A percentile compares a stretch with the other conserved stretches of the same genome.
Evolutionary conservation across 208 protist species (phyloP).

Genomic region (Trypanosoma boissoni): DNA sequence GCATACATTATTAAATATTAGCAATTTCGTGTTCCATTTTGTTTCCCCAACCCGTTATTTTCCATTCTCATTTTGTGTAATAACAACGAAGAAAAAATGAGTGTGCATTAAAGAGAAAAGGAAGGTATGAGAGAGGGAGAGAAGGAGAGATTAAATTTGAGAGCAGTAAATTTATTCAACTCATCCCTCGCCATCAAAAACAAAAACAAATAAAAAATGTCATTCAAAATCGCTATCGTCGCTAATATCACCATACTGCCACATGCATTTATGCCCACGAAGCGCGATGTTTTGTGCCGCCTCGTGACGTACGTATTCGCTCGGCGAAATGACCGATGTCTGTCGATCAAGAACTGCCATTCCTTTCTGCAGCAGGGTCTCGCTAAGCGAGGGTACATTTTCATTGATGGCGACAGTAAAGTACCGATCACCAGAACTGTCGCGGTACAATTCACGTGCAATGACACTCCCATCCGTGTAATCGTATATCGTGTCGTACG

Average conservation of each 20-base stretch:
- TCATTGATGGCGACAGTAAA: constrained; percentile 67
- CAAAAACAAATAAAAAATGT: constrained; percentile 1
- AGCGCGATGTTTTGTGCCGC: constrained; percentile 77
- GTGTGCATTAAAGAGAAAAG: too few relatives aligned
- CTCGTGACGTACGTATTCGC: constrained; percentile 57
- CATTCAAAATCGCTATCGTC: constrained; percentile 55
- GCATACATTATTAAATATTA: too few relatives aligned
- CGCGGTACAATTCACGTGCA: constrained; percentile 77
- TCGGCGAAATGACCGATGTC: constrained; percentile 34
- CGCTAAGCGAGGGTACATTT: constrained; percentile 63
- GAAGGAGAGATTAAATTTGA: neutral
- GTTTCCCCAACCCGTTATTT: too few relatives aligned
- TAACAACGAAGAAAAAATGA: too few relatives aligned
- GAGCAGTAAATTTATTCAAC: neutral
- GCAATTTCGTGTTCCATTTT: too few relatives aligned
- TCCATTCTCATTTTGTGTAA: too few relatives aligned
- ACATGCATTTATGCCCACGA: constrained; percentile 76
- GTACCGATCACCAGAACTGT: constrained; percentile 47
- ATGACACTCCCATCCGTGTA: constrained; percentile 72
- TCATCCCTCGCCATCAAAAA: neutral
- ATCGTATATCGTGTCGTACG: constrained; percentile 56
- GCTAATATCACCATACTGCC: constrained; percentile 86
- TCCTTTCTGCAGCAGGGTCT: constrained; percentile 79
- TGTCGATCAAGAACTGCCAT: constrained; percentile 68
- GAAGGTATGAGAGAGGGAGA: too few relatives aligned